phyloP scores from a whole-genome alignment of 1,284 basidiomycete species.

The Jaminaea rosea region DNA sequence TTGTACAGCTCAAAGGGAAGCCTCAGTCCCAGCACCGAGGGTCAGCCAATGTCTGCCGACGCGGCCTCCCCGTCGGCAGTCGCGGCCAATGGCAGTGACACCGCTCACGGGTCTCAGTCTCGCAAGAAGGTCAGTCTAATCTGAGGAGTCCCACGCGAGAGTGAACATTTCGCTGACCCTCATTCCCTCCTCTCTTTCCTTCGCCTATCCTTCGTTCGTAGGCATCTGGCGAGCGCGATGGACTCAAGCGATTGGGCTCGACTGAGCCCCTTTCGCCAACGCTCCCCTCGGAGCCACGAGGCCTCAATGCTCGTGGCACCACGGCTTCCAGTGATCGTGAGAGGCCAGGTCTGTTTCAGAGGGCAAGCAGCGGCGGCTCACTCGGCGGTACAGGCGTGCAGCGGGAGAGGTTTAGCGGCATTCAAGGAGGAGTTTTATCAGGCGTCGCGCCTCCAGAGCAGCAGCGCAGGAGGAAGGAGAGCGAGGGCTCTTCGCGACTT shows the following conservation, averaged over 20 bases:
- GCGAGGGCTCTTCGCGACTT: constrained; percentile 5
- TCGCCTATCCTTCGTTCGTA: not conserved
- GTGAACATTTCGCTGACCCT: not conserved
- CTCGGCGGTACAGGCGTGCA: constrained; percentile 14
- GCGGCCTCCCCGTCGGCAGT: no score
- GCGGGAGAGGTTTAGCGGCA: constrained; percentile 29
- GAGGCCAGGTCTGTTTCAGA: constrained; percentile 29
- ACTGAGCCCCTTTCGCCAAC: not conserved
- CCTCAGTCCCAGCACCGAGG: constrained; percentile 6
- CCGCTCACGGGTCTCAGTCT: constrained; percentile 1
- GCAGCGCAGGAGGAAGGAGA: constrained; percentile 19
- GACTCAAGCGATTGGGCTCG: not conserved
- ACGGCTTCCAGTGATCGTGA: constrained; percentile 16
- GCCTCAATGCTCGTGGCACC: constrained; percentile 22
- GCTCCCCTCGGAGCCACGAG: constrained; percentile 16
- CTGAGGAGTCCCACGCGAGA: not conserved
- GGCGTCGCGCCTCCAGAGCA: constrained; percentile 28
- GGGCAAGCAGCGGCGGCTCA: constrained; percentile 17
- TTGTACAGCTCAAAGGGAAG: constrained; percentile 28
- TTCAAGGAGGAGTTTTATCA: constrained; percentile 33
- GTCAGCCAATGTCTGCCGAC: constrained; percentile 13
- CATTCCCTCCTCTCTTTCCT: not conserved
- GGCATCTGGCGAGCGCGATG: not conserved
- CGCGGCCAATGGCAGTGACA: constrained; percentile 3
- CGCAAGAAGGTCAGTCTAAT: constrained; percentile 6